Evolutionary conservation across 805 yeast genomes (phyloP).

Genomic region (Suhomyces sp.): DNA sequence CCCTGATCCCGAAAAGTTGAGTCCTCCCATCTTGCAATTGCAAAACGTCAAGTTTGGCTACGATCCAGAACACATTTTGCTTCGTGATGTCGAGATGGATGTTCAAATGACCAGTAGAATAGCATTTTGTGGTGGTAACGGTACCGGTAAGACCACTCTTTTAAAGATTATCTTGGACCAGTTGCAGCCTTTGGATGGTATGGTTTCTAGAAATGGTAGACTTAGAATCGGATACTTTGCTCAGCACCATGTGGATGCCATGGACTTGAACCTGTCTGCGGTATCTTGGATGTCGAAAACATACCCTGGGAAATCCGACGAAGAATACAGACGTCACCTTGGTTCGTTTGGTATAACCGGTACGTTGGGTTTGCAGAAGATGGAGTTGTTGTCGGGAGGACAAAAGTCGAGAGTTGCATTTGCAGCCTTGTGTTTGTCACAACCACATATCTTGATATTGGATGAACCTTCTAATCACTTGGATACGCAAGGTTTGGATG

Average conservation of each 20-base stretch:
- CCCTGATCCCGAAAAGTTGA: constrained; percentile 90
- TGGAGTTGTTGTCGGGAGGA: constrained; percentile 91
- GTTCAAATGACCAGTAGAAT: constrained; percentile 93
- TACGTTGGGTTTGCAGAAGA: constrained; percentile 84
- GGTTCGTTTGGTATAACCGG: constrained; percentile 98
- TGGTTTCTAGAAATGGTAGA: constrained; percentile 76
- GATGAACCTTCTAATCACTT: constrained; percentile 99
- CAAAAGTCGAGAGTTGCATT: constrained; percentile 98
- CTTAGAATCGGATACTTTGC: constrained; percentile 95
- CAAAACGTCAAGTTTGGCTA: constrained; percentile 88
- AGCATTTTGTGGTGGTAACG: constrained; percentile 98
- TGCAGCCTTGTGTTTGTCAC: constrained; percentile 85
- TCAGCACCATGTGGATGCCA: constrained; percentile 97
- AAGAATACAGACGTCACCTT: constrained; percentile 92
- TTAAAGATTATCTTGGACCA: constrained; percentile 82
- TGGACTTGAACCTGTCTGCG: constrained; percentile 83
- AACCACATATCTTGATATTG: constrained; percentile 86
- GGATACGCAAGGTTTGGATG: constrained; percentile 97
- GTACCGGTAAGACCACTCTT: constrained; percentile 97
- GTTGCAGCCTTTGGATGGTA: constrained; percentile 72
- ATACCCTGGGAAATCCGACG: constrained; percentile 92
- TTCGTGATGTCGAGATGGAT: constrained; percentile 79
- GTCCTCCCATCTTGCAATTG: constrained; percentile 91
- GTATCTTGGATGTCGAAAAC: constrained; percentile 90
- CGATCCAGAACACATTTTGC: constrained; percentile 56